Base-by-base conservation (phyloP, 352 stramenopile species). In the Phytopythium sindhum region DNA sequence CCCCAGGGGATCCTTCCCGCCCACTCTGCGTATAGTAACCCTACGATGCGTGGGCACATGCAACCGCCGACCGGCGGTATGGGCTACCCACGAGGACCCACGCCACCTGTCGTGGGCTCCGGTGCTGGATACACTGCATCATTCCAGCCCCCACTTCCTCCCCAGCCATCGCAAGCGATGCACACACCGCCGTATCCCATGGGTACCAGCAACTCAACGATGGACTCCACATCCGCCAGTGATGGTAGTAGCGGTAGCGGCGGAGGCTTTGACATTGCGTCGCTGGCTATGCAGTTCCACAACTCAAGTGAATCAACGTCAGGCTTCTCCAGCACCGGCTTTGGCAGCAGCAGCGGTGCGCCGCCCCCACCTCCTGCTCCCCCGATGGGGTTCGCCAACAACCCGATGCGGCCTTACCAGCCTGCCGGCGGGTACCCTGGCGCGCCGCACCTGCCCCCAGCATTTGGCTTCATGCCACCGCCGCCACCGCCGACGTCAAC, bases 231-330 rank as follows among this genome's bases (percentile, higher is more conserved):
- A 15, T 29, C 47, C 14, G 4, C 45, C 57, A 17, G 48, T 41
- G n/a, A 1, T 35, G 33, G 8, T 14, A 19, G 12, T 19, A 24
- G 28, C 61, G 35, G 44, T 2, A 21, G 52, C 19, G 64, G 66
- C 29, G 67, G 67, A 26, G 56, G 59, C 14, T 81, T 88, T 29
- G 81, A 91, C 52, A 72, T 91, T 45, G 77, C 85, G 10, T 78
- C 83, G 11, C 72, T 94, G 24, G 83, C 85, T 19, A 94, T 94
- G 85, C 83, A 92, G 57, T 94, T 94, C 63, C 85, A 94, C 64
- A 77, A 62, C 58, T 47, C 67, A 2, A 58, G 58, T 19, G 39
- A 65, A 12, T 64, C 51, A 47, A 75, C 71, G 39, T 29, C 62
- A 11, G 75, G 64, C n/a, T 70, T 74, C 23, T 26, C 54, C 17